Evolutionary conservation across 768 basidiomycete genomes (phyloP), one percentile per base, ranked within the genome.

Genomic region (Cubamyces sp.): DNA sequence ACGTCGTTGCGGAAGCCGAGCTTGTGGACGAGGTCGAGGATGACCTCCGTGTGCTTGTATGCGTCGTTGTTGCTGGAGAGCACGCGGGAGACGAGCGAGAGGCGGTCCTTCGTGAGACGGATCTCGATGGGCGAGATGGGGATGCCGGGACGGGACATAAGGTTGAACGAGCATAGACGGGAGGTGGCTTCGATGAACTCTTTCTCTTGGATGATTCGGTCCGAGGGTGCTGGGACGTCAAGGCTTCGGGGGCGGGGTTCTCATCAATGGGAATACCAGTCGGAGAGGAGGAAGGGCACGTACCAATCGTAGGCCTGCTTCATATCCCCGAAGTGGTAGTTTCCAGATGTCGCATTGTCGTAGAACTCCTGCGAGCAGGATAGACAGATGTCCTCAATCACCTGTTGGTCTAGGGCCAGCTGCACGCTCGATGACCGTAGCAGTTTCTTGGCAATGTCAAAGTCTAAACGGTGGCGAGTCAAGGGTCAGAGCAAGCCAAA

Each of bases 101-200:
- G 84, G 8, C 91, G 87, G 72, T 98, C 91, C 66, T 91, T 92
- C 34, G 92, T 91, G 21, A 97, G 82, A 9, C 96, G 89, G 62
- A 99, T 94, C 74, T 98, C 96, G 62, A 97, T 86, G 0, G 96
- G 96, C 9, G 94, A 84, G 54, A 98, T 87, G 6, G 87, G 83
- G 45, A 88, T 84, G 48, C 92, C 89, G 9, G 87, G 84, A 5
- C 85, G 81, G 23, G 93, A 87, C 72, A 81, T 80, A 62, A 96
- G 82, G 60, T 92, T 91, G 81, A 93, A 99, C 3, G 96, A 94
- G n/a, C 89, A 86, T 12, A 99, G 87, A 2, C 93, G 88, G 25
- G 94, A 96, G 0, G 97, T 99, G 1, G 97, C 97, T 77, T 98
- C 96, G 64, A 99, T 97, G 74, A 98, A 99, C 57, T 94, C 90